Evolutionary conservation across 345 rosid species (phyloP).

Genomic region (Heritiera littoralis): DNA sequence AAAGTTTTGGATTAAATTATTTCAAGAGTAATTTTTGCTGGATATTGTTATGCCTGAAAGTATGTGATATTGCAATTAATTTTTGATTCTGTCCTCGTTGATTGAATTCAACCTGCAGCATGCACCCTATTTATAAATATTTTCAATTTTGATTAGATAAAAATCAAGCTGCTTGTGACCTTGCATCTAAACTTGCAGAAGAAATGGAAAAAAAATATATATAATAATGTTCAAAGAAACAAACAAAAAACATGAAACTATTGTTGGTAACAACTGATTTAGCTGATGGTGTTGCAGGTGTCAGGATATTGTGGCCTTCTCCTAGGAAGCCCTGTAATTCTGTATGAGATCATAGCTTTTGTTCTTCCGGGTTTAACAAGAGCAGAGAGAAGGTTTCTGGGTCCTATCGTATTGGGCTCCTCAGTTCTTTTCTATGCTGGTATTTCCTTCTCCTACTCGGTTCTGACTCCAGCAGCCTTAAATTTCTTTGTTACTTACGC

Average conservation of each 20-base stretch:
- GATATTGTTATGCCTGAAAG: neutral
- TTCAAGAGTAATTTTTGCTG: neutral
- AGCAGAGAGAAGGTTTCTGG: constrained; percentile 88
- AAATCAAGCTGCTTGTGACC: neutral
- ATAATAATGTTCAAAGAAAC: neutral
- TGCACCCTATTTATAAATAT: neutral
- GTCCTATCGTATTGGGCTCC: constrained; percentile 90
- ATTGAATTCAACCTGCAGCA: neutral
- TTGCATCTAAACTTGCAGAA: neutral
- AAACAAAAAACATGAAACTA: neutral
- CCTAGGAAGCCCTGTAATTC: constrained; percentile 86
- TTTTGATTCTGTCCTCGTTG: neutral
- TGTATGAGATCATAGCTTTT: constrained; percentile 93
- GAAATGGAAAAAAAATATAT: neutral
- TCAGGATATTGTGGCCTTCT: constrained; percentile 97
- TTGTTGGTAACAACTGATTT: neutral
- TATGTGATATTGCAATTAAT: neutral
- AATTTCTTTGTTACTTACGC: constrained; percentile 94
- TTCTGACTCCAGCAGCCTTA: constrained; percentile 93
- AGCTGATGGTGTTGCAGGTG: constrained; percentile 51
- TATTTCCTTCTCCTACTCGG: constrained; percentile 73
- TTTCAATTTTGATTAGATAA: neutral
- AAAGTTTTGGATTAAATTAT: neutral
- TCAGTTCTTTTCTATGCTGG: constrained; percentile 93
- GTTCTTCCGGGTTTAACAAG: constrained; percentile 93